Evolutionary conservation across 2,329 filamentous ascomycete genomes (phyloP).

Genomic region (Colletotrichum neosansevieriae): DNA sequence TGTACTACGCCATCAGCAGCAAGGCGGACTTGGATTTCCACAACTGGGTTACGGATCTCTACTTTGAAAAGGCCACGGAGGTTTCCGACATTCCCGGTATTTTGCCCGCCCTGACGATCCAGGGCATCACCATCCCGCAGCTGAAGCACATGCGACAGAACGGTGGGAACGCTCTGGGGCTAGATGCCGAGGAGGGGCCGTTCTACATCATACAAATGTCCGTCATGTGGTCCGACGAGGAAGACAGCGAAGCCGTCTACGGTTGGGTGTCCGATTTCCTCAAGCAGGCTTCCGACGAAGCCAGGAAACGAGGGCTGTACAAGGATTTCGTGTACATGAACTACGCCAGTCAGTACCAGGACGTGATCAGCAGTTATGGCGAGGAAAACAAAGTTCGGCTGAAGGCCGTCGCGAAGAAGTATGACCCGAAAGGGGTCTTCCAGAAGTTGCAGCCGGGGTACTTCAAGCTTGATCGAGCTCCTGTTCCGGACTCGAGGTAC

Average conservation of each 20-base stretch:
- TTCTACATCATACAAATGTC: constrained; percentile 42
- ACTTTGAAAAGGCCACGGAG: constrained; percentile 24
- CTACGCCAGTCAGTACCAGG: constrained; percentile 55
- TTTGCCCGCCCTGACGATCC: constrained; percentile 49
- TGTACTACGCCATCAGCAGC: constrained; percentile 42
- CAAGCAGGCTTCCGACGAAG: constrained; percentile 38
- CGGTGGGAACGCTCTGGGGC: constrained; percentile 54
- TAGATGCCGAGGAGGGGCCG: constrained; percentile 46
- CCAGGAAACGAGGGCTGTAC: constrained; percentile 32
- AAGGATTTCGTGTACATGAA: constrained; percentile 54
- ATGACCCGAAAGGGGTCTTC: constrained; percentile 51
- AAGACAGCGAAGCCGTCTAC: constrained; percentile 42
- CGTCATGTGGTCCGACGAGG: constrained; percentile 42
- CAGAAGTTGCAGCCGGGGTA: constrained; percentile 49
- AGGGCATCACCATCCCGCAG: constrained; percentile 56
- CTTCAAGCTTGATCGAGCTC: constrained; percentile 45
- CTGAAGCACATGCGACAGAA: constrained; percentile 50
- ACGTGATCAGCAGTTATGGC: constrained; percentile 54
- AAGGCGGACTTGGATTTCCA: constrained; percentile 42
- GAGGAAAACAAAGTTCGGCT: constrained; percentile 50
- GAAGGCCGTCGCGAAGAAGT: constrained; percentile 46
- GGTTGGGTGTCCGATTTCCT: constrained; percentile 40
- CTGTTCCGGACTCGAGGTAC: constrained; percentile 26
- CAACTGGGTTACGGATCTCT: constrained; percentile 38
- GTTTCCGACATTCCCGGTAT: constrained; percentile 42